Evolutionary conservation across 495 filamentous ascomycete species (phyloP).

Genomic region (Cercophora newfieldiana): DNA sequence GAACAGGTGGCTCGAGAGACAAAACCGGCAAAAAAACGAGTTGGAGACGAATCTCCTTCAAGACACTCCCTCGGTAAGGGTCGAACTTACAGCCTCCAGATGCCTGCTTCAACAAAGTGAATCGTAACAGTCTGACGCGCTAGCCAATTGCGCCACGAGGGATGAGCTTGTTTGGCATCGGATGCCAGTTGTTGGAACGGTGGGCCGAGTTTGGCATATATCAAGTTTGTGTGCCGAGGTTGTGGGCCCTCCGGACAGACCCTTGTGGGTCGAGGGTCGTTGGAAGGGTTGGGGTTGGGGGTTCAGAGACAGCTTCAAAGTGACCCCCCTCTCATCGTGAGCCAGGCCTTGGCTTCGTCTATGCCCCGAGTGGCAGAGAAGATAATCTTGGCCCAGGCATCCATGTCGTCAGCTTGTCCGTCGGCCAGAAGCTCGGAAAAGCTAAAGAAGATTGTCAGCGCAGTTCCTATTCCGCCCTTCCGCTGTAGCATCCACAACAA

Average conservation of each 20-base stretch:
- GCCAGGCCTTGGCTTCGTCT: slow-evolving; percentile 48
- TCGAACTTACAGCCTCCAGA: background rate
- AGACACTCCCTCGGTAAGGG: background rate
- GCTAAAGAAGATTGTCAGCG: background rate
- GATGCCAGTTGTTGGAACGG: background rate
- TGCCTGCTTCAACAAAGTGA: background rate
- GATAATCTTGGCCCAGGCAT: slow-evolving; percentile 48
- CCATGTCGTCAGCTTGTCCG: slow-evolving; percentile 48
- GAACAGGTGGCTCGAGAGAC: no score
- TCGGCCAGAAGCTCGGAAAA: slow-evolving; percentile 33
- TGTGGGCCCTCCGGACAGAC: background rate
- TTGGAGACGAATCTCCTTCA: background rate
- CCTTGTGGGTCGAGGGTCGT: background rate
- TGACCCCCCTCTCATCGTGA: slow-evolving; percentile 32
- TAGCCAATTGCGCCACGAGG: background rate
- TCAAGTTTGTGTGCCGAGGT: background rate
- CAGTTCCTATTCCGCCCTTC: background rate
- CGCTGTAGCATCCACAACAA: background rate
- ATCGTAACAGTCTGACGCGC: background rate
- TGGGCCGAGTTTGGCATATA: background rate
- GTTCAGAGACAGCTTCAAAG: no score
- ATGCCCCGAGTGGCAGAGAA: slow-evolving; percentile 45
- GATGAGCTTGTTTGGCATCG: background rate
- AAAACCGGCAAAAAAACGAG: background rate
- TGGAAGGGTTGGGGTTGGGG: background rate